Conservation (phyloP, 768 basidiomycete genomes). For the Pleurotus platypus region DNA sequence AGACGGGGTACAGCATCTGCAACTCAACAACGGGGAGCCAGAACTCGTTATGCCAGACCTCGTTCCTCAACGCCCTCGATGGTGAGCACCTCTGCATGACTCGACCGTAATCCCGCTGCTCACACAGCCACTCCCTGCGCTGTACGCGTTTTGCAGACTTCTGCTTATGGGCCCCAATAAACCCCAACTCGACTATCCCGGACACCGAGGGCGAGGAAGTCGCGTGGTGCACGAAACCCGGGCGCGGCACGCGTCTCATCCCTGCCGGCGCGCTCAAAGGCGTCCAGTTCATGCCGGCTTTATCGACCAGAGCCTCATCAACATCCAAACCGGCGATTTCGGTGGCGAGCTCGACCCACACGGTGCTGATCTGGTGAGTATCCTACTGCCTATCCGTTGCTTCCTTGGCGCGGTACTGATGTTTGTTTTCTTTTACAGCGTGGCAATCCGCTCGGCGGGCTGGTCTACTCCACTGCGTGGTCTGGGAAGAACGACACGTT, state of each 20-base stretch:
- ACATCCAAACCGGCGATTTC: slow-evolving; percentile 50
- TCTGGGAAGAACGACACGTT: slow-evolving; percentile 1
- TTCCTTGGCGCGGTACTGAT: slow-evolving; percentile 8
- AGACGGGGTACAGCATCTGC: slow-evolving; percentile 58
- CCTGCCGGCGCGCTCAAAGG: slow-evolving; percentile 63
- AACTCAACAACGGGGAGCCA: slow-evolving; percentile 56
- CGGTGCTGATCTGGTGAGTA: slow-evolving; percentile 46
- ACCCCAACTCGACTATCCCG: slow-evolving; percentile 48
- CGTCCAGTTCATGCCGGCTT: slow-evolving; percentile 66
- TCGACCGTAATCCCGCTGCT: background rate
- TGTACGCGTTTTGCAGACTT: slow-evolving; percentile 41
- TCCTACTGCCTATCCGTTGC: background rate
- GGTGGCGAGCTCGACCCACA: slow-evolving; percentile 73
- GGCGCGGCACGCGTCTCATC: slow-evolving; percentile 71
- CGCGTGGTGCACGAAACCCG: slow-evolving; percentile 73
- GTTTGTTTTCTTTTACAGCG: slow-evolving; percentile 20
- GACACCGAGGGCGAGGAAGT: slow-evolving; percentile 68
- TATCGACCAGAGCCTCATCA: slow-evolving; percentile 68
- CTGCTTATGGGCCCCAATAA: slow-evolving; percentile 62
- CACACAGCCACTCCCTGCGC: background rate
- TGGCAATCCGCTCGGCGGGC: slow-evolving; percentile 52
- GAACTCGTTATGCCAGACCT: slow-evolving; percentile 55
- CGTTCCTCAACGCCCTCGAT: slow-evolving; percentile 46
- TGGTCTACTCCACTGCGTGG: slow-evolving; percentile 62
- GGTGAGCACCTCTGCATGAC: slow-evolving; percentile 25